Conservation (phyloP, 2,329 filamentous ascomycete species). For the Aspergillus tanneri region DNA sequence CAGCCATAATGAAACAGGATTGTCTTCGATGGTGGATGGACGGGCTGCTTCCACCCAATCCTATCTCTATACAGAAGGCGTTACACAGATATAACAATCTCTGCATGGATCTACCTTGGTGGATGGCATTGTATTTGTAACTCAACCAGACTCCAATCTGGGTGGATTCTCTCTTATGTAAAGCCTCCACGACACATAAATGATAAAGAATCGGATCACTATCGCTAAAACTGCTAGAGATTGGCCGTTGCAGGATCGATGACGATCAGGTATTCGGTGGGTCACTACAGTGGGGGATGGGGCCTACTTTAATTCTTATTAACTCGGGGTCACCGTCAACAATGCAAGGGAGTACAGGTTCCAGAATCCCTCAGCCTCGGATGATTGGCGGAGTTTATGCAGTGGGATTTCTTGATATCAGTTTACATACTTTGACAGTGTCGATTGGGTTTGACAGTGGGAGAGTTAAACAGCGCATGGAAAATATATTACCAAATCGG, state of each 20-base stretch:
- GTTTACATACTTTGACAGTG: background rate
- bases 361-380: background rate
- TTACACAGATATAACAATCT: background rate
- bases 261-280: conserved; percentile 20
- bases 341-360: conserved; percentile 18
- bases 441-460: too few species aligned
- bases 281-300: conserved; percentile 22
- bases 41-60: background rate
- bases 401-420: background rate
- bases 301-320: conserved; percentile 25
- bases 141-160: background rate
- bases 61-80: background rate
- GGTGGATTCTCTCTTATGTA: background rate
- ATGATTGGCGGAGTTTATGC: too few species aligned
- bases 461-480: too few species aligned
- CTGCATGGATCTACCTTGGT: background rate
- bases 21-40: background rate
- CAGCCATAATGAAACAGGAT: background rate
- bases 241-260: background rate
- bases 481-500: too few species aligned
- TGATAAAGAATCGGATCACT: background rate
- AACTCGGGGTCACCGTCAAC: conserved; percentile 11
- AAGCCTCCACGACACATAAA: too few species aligned
- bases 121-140: background rate
- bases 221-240: background rate